Base-by-base conservation (phyloP, 83 land plant species). In the Isoetes engelmannii region DNA sequence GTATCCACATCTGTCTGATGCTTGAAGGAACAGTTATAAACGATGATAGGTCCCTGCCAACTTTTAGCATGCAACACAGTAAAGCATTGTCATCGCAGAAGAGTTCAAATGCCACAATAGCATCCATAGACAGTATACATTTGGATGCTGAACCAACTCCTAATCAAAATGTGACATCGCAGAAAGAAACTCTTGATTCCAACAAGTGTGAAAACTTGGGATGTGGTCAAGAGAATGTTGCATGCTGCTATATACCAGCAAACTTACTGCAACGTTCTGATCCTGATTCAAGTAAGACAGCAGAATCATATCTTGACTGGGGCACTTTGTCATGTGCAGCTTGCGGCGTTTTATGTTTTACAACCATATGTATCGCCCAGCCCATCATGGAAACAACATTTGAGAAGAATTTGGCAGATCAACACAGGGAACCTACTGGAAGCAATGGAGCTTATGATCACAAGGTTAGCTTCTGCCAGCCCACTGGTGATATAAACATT, bases 291-390 rank as follows among this genome's bases (percentile, higher is more conserved):
- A 0, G 37, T 28, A 28, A 28, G 63, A 63, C 84, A 42, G 69
- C 81, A 67, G 84, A 79, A 61, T 73, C 84, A 37, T 82, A 78
- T 67, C 66, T 87, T 61, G 89, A 85, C 70, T 85, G 87, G 56
- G 97, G 97, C 54, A 75, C 89, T 9, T 50, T 95, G 72, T 78
- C 87, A 55, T 95, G 99, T 87, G 97, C 88, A 64, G 97, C 93
- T 63, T 95, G 99, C 79, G 99, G 99, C 2, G 69, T 89, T 65
- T 83, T 95, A 65, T 96, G 99, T 48, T 95, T 80, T 77, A 85
- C 93, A 71, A 83, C 84, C 69, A 86, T 95, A 89, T 84, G 85
- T n/a, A 75, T 95, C 6, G 69, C 91, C 48, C 91, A 95, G 70
- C 99, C 94, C 47, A 79, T 81, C 45, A 63, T 62, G 17, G 61